Base-by-base conservation (phyloP, 2,329 filamentous ascomycete genomes). In the Verticillium klebahnii region DNA sequence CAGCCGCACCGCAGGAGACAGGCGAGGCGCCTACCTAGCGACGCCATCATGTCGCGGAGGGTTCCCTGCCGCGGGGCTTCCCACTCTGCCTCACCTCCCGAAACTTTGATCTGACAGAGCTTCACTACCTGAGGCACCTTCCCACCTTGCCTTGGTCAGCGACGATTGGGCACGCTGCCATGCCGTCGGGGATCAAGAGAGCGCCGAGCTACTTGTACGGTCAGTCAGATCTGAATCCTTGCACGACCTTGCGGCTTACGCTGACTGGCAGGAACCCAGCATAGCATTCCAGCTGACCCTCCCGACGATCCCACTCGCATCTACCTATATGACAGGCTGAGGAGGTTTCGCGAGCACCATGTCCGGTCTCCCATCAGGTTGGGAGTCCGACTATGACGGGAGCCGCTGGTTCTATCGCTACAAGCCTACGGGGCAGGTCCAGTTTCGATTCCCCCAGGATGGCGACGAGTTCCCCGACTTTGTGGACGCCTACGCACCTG, bases 391-490 rank as follows among this genome's bases (percentile, higher is more conserved):
- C 70, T 85, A 86, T 67, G 84, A 86, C 65, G 83, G 83, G 60
- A 67, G 66, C 23, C 79, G 84, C 31, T 87, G 84, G 84, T 81
- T 85, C 72, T 87, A 83, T 69, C 78, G 78, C 59, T 85, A 83
- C 73, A 81, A 77, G 65, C 74, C 83, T 29, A 85, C 80, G 9
- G 83, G 83, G 11, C 73, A 80, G 39, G 72, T 80, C 17, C 84
- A 86, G 69, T 87, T 80, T 67, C 80, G 81, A 62, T 87, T 86
- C 64, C 84, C 84, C 6, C 77, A 77, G 54, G 78, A 80, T 5
- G 84, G 84, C 64, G 84, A 87, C 67, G 84, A 86, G 72, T 87
- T 82, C 59, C 83, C 84, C 56, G 80, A 84, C 67, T 82, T 77
- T 66, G 68, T 82, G 63, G 72, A 73, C 19, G 70, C 70, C 29